Percentiles rank a stretch among this genome's conserved stretches.
These are phyloP conservation scores for Mucor lusitanicus DNA, from an alignment of 371 early-diverging fungal genomes.

Conservation along the genomic window DNA sequence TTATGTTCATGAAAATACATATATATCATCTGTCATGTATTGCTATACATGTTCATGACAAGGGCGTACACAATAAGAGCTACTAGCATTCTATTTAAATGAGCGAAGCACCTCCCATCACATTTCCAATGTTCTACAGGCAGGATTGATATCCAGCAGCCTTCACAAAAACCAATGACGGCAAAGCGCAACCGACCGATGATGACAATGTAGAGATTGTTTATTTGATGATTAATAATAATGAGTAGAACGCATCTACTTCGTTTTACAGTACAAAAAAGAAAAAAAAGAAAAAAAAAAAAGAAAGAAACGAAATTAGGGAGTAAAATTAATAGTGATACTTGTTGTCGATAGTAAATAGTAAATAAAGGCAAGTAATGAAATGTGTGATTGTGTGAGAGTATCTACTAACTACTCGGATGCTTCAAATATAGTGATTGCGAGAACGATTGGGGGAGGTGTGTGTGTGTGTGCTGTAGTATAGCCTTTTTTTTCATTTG, in stretches of 20 bases:
- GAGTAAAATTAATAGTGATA: not conserved
- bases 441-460: not conserved
- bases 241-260: not conserved
- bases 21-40: no score
- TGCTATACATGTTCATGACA: no score
- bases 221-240: not conserved
- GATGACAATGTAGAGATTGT: not conserved
- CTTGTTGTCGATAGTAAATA: not conserved
- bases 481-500: not conserved
- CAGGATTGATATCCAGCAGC: no score
- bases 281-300: not conserved
- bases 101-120: no score
- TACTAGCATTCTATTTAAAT: no score
- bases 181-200: no score
- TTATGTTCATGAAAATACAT: no score
- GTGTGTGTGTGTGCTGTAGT: not conserved
- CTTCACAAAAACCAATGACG: no score
- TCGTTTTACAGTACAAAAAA: not conserved
- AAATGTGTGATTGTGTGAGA: not conserved
- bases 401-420: not conserved
- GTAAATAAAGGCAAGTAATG: not conserved
- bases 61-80: no score
- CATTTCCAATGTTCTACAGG: no score
- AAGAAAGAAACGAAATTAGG: not conserved
- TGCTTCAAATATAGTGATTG: slow-evolving; percentile 1